A percentile compares a stretch with the other conserved stretches of the same genome.
Conservation (phyloP, 2,329 filamentous ascomycete species). For the Penicillium expansum region DNA sequence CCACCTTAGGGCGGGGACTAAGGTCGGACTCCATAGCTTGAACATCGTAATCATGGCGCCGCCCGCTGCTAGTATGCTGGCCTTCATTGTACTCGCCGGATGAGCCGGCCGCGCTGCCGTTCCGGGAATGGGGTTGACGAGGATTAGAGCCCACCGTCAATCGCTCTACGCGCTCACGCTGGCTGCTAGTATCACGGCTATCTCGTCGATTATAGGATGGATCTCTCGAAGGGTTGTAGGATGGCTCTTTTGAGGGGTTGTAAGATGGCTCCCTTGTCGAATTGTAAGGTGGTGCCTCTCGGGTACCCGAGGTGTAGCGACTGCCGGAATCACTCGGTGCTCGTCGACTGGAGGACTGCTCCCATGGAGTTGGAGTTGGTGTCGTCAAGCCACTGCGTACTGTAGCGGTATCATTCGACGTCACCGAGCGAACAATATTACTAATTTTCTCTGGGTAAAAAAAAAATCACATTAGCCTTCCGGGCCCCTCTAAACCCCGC, state of each 20-base stretch:
- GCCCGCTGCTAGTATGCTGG: slow-evolving; percentile 62
- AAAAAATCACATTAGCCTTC: background rate
- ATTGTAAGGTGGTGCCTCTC: slow-evolving; percentile 9
- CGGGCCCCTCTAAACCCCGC: slow-evolving; percentile 4
- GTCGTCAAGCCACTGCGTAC: slow-evolving; percentile 54
- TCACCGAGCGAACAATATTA: slow-evolving; percentile 82
- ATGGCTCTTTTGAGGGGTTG: slow-evolving; percentile 29
- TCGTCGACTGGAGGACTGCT: slow-evolving; percentile 35
- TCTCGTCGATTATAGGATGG: slow-evolving; percentile 33
- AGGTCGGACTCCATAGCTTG: slow-evolving; percentile 92
- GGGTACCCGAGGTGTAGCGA: slow-evolving; percentile 18
- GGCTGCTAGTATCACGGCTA: slow-evolving; percentile 41
- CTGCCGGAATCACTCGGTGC: slow-evolving; percentile 35
- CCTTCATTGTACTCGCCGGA: slow-evolving; percentile 78
- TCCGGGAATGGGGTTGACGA: slow-evolving; percentile 62
- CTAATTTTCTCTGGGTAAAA: slow-evolving; percentile 77
- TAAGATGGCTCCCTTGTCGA: slow-evolving; percentile 6
- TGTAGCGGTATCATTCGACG: slow-evolving; percentile 60
- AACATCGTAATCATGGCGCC: slow-evolving; percentile 90
- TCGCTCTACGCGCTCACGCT: slow-evolving; percentile 48
- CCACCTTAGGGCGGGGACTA: slow-evolving; percentile 62
- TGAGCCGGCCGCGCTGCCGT: slow-evolving; percentile 72
- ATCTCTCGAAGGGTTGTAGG: slow-evolving; percentile 8
- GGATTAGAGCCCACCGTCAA: slow-evolving; percentile 37
- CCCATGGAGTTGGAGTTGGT: slow-evolving; percentile 64